These are phyloP conservation scores for Cadophora luteo-olivacea DNA, from an alignment of 2,329 filamentous ascomycete species.

Conservation along the genomic window DNA sequence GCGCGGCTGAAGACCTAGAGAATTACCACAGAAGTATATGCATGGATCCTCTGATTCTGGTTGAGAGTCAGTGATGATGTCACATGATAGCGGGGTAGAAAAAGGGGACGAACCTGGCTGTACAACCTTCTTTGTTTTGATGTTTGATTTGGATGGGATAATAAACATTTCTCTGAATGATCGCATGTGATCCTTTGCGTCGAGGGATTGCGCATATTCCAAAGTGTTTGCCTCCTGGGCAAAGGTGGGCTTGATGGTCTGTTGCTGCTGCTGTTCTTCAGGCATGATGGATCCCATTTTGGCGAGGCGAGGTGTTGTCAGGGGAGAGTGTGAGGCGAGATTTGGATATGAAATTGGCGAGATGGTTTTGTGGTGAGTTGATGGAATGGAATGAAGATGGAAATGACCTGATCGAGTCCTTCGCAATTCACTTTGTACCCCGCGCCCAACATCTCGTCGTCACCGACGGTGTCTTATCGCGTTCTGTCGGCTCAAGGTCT, in stretches of 20 bases:
- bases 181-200: slow-evolving; percentile 65
- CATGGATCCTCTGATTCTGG: slow-evolving; percentile 49
- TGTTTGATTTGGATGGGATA: slow-evolving; percentile 75
- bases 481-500: slow-evolving; percentile 24
- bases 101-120: slow-evolving; percentile 42
- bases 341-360: not conserved
- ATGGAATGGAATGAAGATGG: slow-evolving; percentile 14
- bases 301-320: slow-evolving; percentile 2
- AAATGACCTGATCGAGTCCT: slow-evolving; percentile 13
- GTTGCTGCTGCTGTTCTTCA: slow-evolving; percentile 23
- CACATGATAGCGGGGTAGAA: slow-evolving; percentile 27
- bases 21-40: slow-evolving; percentile 91
- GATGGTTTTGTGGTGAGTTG: slow-evolving; percentile 9
- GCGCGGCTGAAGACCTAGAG: slow-evolving; percentile 82
- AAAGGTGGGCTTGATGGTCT: slow-evolving; percentile 49
- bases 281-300: slow-evolving; percentile 41
- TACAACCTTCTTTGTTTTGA: slow-evolving; percentile 66
- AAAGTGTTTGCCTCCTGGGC: slow-evolving; percentile 54
- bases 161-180: slow-evolving; percentile 74
- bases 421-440: slow-evolving; percentile 31
- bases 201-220: slow-evolving; percentile 60
- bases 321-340: not conserved
- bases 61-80: slow-evolving; percentile 23
- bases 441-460: slow-evolving; percentile 10
- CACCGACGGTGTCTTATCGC: slow-evolving; percentile 20